Percentiles rank a stretch among this genome's conserved stretches.
phyloP scores from a whole-genome alignment of 1,284 basidiomycete genomes.

The Microbotryum lychnidis-dioicae region DNA sequence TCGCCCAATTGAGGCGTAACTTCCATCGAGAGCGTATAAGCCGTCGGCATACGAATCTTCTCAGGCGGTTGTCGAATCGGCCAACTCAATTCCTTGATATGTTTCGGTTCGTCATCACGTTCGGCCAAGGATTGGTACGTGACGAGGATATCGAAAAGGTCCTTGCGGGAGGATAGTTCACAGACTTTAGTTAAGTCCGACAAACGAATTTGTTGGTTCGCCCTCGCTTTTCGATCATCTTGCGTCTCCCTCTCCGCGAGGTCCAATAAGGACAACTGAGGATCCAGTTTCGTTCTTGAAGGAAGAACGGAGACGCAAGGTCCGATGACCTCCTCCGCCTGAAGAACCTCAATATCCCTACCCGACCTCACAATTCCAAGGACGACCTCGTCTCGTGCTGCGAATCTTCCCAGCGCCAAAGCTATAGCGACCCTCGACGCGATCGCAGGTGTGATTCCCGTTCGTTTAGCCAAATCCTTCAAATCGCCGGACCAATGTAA shows the following conservation, averaged over 20 bases:
- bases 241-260: constrained; percentile 16
- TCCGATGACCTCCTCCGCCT: constrained; percentile 32
- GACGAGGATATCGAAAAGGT: constrained; percentile 28
- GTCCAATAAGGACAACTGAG: constrained; percentile 13
- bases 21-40: constrained; percentile 31
- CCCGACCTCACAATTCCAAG: constrained; percentile 34
- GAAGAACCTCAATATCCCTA: constrained; percentile 29
- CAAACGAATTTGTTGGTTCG: constrained; percentile 28
- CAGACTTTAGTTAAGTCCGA: constrained; percentile 18
- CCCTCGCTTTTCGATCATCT: constrained; percentile 15
- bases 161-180: constrained; percentile 8
- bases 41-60: constrained; percentile 32
- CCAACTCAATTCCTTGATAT: constrained; percentile 4
- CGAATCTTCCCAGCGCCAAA: constrained; percentile 22
- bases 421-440: constrained; percentile 28
- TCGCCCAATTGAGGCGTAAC: constrained; percentile 21
- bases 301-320: constrained; percentile 34
- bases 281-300: constrained; percentile 10
- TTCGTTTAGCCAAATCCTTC: constrained; percentile 9
- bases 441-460: constrained; percentile 33
- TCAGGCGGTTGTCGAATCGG: constrained; percentile 31
- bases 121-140: constrained; percentile 30
- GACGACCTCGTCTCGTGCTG: constrained; percentile 15
- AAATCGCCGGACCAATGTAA: constrained; percentile 26
- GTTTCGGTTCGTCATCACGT: constrained; percentile 14